Evolutionary conservation across 192 early-diverging fungal genomes (phyloP).

Genomic region (Dissophora globulifera): DNA sequence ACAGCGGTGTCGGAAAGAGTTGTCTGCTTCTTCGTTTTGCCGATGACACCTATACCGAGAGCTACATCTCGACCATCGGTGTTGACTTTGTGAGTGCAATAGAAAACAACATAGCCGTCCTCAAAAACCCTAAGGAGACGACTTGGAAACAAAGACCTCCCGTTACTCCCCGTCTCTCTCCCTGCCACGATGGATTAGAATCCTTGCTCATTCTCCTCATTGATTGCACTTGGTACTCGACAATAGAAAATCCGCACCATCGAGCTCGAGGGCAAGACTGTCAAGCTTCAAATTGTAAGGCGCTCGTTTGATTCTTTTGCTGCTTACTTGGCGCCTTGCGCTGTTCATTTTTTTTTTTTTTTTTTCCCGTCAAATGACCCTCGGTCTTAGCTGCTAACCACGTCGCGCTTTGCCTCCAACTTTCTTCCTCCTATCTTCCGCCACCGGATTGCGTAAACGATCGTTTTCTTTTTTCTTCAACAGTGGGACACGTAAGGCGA

Average conservation of each 20-base stretch:
- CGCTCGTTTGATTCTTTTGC: too few species aligned
- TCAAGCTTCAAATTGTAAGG: conserved; percentile 95
- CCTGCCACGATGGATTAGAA: too few species aligned
- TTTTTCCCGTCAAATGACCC: background rate
- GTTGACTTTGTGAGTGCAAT: conserved; percentile 95
- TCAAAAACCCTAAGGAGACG: too few species aligned
- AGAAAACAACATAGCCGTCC: too few species aligned
- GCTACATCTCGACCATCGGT: conserved; percentile 98
- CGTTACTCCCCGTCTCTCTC: too few species aligned
- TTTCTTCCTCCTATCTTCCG: too few species aligned
- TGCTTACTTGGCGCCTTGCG: too few species aligned
- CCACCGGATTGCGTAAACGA: too few species aligned
- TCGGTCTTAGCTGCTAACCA: too few species aligned
- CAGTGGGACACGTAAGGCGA: conserved; percentile 35
- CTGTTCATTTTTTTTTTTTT: background rate
- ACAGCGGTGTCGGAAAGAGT: conserved; percentile 98
- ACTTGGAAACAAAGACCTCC: too few species aligned
- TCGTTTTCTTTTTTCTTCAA: background rate
- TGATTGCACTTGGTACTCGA: too few species aligned
- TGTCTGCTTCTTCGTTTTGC: conserved; percentile 97
- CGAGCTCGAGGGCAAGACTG: conserved; percentile 98
- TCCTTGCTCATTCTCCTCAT: too few species aligned
- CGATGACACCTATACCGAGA: conserved; percentile 98
- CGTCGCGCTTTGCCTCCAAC: background rate
- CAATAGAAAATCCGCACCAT: conserved; percentile 97